Evolutionary conservation across 1,284 basidiomycete genomes (phyloP), one percentile per base, ranked within the genome.

Genomic region (Heliocybe sulcata): DNA sequence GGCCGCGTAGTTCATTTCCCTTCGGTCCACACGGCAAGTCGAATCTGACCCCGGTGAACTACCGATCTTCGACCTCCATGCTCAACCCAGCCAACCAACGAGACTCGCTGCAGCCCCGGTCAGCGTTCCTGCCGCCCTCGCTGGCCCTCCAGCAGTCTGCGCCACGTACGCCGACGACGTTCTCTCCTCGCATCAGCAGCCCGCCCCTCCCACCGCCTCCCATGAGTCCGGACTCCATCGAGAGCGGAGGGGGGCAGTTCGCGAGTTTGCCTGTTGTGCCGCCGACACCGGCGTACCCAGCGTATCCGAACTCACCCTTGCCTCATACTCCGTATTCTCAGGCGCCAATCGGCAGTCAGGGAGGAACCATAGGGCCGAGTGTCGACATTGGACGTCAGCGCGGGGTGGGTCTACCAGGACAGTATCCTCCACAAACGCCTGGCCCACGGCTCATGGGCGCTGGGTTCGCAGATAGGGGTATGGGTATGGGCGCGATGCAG

Each of bases 201-300:
- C 51, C 51, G 11, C 51, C 33, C 25, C 27, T 52, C 3, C 51
- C 26, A 6, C 51, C 26, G 10, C 26, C 51, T 14, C 51, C 29
- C 20, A 16, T 26, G 51, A 52, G 26, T n/a, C 38, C 38, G 6
- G 19, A 29, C 20, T 19, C 19, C 10, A 8, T 12, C 14, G 51
- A 52, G 51, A 45, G 42, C 29, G 22, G 54, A 2, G 65, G 65
- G 49, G 58, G 56, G 38, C 51, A 38, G 2, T 57, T 59, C 49
- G 50, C 64, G n/a, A 59, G 55, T 49, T 53, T 60, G 20, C 62
- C 61, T 23, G 65, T 55, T n/a, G 64, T 71, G 9, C 80, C 84
- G 0, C 74, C 75, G 35, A 87, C 85, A 2, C 87, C 88, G 0
- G 83, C 87, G 8, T 87, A 87, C 58, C 86, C 87, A 27, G 77